Base-by-base conservation (phyloP, 805 yeast species). In the Monosporozyma siamensis region DNA sequence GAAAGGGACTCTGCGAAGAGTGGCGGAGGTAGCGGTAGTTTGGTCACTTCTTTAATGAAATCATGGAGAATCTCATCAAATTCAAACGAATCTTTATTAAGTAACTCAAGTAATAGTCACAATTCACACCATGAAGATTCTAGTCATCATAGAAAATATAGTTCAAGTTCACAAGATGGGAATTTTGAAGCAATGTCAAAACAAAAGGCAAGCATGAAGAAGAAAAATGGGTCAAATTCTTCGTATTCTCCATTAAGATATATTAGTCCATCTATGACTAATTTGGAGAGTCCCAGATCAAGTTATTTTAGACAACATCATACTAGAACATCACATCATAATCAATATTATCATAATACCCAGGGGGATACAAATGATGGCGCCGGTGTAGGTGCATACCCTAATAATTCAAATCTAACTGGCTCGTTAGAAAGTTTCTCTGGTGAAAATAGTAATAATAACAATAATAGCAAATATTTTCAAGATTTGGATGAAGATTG, bases 401-500 rank as follows among this genome's bases (percentile, higher is more conserved):
- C n/a, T n/a, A n/a, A n/a, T n/a, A 17, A n/a, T 12, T 24, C 40
- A 17, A 18, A 27, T 6, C 32, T 27, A 17, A 30, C 20, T 6
- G 22, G 31, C 18, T 22, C 38, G 18, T 18, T 20, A 18, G 38
- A 38, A 38, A 18, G 35, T 34, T 4, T 30, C 37, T 9, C 15
- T 17, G 23, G 12, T 12, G 18, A 34, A 9, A 21, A 11, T 20
- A 34, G 6, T 17, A 44, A 42, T 8, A 48, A 47, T 2, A 47
- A 42, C n/a, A 42, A 63, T 37, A 55, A 51, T 34, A 61, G 65
- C 25, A 57, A 48, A 38, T 61, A 60, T 44, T 82, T 80, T 55
- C 68, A 78, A 35, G 95, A 88, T 56, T 66, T 80, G 44, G 95
- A 88, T 58, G 95, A 84, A 52, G 96, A 87, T 61, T 88, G 96